Evolutionary conservation across 2,329 filamentous ascomycete species (phyloP), one percentile per base, ranked within the genome.

Genomic region (Grosmannia huntii): DNA sequence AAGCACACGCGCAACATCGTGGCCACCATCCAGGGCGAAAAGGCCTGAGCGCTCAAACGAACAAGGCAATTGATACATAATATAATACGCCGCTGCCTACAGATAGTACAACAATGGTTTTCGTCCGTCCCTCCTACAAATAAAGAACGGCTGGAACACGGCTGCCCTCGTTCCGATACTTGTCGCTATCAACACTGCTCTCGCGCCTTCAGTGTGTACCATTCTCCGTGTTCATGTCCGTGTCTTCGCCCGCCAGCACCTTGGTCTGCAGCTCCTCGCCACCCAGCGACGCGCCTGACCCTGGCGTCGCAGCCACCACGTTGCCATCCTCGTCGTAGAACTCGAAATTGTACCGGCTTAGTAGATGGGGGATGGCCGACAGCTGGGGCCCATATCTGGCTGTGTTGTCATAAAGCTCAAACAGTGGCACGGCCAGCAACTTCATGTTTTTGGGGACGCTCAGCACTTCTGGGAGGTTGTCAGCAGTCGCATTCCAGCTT

Each of bases 381-480:
- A 99, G 83, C 70, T 99, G 94, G 5, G 94, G 94, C 0, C 94
- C 94, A 69, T 99, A 99, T 60, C 94, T 81, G 14, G 86, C 87
- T 0, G 90, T 96, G 72, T 99, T 99, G 68, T 99, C 94, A 76
- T 99, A 99, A 46, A 99, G 83, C 74, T 99, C 94, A 73, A 97
- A 97, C 0, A 99, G 79, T 0, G 94, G 94, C 1, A 99, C 94
- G 1, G 94, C 94, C 48, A 99, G 85, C 27, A 99, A 84, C 71
- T 99, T 99, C 94, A 99, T 97, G 74, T 99, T 99, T 76, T 99
- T 99, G 0, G 94, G 94, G 10, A 99, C 94, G 67, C 89, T 95
- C 50, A 99, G 80, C 16, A 97, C 88, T 75, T 96, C 90, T 95
- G 19, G 70, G 58, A 9, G 19, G 1, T 4, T 7, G 41, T 58